These are phyloP conservation scores for Leptographium radiaticola DNA, from an alignment of 2,329 filamentous ascomycete genomes.

Conservation along the genomic window DNA sequence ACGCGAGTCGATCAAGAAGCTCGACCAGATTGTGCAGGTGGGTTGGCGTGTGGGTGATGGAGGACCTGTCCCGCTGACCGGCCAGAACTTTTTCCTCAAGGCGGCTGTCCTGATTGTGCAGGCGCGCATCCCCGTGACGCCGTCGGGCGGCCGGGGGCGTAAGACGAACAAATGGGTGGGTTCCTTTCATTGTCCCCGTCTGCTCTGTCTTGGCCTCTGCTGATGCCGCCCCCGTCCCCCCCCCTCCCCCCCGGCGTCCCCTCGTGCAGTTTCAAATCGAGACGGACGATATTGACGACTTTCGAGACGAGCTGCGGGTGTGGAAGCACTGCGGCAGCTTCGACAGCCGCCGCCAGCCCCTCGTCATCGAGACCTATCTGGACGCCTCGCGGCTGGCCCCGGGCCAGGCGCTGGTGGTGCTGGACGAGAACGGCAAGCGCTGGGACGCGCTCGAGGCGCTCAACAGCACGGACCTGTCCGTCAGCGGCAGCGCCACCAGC, in stretches of 20 bases:
- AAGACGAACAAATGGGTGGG: slow-evolving; percentile 81
- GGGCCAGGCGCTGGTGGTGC: slow-evolving; percentile 74
- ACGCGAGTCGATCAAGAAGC: slow-evolving; percentile 59
- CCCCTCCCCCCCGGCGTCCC: no score
- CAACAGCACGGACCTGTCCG: slow-evolving; percentile 45
- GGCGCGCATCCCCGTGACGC: slow-evolving; percentile 60
- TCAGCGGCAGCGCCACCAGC: slow-evolving; percentile 25
- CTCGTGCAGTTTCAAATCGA: slow-evolving; percentile 94
- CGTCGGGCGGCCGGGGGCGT: slow-evolving; percentile 33
- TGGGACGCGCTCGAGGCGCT: slow-evolving; percentile 86
- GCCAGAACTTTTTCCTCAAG: slow-evolving; percentile 83
- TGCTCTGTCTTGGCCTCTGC: no score
- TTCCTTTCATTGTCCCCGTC: no score
- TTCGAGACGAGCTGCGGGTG: slow-evolving; percentile 63
- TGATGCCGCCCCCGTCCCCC: no score
- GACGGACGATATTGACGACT: slow-evolving; percentile 81
- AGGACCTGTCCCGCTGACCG: background rate
- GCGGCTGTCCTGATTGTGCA: slow-evolving; percentile 73
- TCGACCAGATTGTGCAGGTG: slow-evolving; percentile 91
- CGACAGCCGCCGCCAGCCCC: slow-evolving; percentile 63
- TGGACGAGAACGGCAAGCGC: slow-evolving; percentile 80
- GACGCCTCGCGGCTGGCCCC: slow-evolving; percentile 67
- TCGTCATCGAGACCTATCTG: slow-evolving; percentile 84
- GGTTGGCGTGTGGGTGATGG: no score
- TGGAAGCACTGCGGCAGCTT: slow-evolving; percentile 75